Evolutionary conservation across 1,284 basidiomycete genomes (phyloP).

Genomic region (Testicularia cyperi): DNA sequence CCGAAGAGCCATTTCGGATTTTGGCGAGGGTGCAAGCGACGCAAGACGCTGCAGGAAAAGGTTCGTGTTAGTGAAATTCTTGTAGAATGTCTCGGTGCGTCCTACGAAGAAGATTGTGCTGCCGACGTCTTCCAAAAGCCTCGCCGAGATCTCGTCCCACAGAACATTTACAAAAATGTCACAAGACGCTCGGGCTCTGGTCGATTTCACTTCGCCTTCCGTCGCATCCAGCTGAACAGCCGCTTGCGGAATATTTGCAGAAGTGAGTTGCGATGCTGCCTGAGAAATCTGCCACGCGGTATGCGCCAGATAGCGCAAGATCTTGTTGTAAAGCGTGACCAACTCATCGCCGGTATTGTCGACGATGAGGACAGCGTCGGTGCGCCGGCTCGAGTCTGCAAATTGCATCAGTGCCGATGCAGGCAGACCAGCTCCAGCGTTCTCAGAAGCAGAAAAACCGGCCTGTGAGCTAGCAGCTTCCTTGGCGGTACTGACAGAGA

Average conservation of each 20-base stretch:
- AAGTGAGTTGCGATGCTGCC: conserved; percentile 67
- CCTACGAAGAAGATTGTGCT: conserved; percentile 81
- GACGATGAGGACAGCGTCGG: neutral
- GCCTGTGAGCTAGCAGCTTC: neutral
- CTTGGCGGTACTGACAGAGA: neutral
- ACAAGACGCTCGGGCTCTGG: too few relatives aligned
- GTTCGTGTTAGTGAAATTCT: conserved; percentile 77
- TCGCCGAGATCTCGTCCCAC: conserved; percentile 78
- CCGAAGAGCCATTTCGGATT: conserved; percentile 45
- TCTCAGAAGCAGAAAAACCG: too few relatives aligned
- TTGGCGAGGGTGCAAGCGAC: conserved; percentile 72
- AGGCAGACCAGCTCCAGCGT: too few relatives aligned
- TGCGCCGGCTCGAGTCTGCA: neutral
- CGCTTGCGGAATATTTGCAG: neutral
- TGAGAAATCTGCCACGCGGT: conserved; percentile 73
- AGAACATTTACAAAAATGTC: conserved; percentile 68
- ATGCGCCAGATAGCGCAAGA: conserved; percentile 75
- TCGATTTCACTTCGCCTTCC: neutral
- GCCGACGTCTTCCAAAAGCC: conserved; percentile 78
- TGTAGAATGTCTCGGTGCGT: conserved; percentile 79
- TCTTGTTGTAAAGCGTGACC: conserved; percentile 74
- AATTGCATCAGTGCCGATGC: neutral
- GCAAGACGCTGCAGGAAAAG: conserved; percentile 83
- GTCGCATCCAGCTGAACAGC: too few relatives aligned
- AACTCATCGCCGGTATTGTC: conserved; percentile 56